Percentiles rank a stretch among this genome's conserved stretches.
Evolutionary conservation across 1,284 basidiomycete species (phyloP).

Genomic region (Boletus hoseneyae): DNA sequence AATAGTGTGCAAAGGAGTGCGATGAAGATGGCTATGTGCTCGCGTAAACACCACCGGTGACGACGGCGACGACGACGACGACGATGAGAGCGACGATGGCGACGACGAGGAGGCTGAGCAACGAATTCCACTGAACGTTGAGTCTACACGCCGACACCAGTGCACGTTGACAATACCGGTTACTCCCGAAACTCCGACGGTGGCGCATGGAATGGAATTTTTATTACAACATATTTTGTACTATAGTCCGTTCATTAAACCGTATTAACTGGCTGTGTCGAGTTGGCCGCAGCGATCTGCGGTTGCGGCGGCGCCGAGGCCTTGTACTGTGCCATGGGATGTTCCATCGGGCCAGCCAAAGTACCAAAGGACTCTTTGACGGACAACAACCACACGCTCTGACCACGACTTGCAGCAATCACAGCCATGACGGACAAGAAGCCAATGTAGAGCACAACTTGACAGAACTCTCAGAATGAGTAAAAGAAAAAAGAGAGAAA

Average conservation of each 20-base stretch:
- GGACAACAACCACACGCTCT: conserved; percentile 41
- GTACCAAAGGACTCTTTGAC: conserved; percentile 40
- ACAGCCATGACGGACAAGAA: conserved; percentile 37
- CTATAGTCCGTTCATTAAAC: conserved; percentile 8
- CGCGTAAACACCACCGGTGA: conserved; percentile 12
- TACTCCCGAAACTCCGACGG: conserved; percentile 32
- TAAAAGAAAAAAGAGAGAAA: neutral
- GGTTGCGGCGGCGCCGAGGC: neutral
- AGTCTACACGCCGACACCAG: conserved; percentile 3
- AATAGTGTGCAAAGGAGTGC: conserved; percentile 16
- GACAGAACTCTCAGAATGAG: conserved; percentile 1
- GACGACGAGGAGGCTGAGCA: conserved; percentile 10
- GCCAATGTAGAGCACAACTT: conserved; percentile 43
- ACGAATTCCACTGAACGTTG: conserved; percentile 18
- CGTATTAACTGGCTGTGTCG: neutral
- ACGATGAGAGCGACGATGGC: conserved; percentile 3
- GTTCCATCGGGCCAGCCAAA: conserved; percentile 3
- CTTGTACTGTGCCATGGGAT: conserved; percentile 24
- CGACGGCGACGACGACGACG: conserved; percentile 4
- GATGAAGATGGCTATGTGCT: conserved; percentile 6
- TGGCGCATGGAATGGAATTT: conserved; percentile 17
- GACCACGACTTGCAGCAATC: conserved; percentile 38
- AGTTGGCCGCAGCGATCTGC: neutral
- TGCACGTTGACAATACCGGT: conserved; percentile 19
- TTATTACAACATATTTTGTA: too few species aligned